Evolutionary conservation across 495 filamentous ascomycete genomes (phyloP).

Genomic region (Penicillium odoratum): DNA sequence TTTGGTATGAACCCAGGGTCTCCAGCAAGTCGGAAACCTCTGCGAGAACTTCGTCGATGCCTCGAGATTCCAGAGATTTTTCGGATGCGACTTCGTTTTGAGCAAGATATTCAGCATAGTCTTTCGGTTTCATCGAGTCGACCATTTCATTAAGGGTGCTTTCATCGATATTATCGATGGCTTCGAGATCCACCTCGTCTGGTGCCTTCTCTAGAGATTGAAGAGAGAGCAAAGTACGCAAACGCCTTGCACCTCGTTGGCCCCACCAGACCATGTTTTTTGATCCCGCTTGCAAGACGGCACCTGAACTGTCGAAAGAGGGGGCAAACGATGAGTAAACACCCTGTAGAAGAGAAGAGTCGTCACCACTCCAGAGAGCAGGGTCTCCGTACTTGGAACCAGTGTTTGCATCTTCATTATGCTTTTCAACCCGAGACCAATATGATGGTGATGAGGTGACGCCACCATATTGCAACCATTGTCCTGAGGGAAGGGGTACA

Average conservation of each 20-base stretch:
- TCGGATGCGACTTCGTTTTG: constrained; percentile 40
- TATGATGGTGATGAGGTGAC: constrained; percentile 43
- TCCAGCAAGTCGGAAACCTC: constrained; percentile 84
- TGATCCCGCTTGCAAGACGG: constrained; percentile 68
- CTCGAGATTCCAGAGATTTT: constrained; percentile 53
- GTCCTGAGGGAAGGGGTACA: constrained; percentile 38
- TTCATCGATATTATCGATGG: constrained; percentile 48
- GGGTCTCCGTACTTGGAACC: constrained; percentile 30
- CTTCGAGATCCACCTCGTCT: constrained; percentile 16
- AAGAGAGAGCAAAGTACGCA: constrained; percentile 51
- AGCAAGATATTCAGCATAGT: constrained; percentile 4
- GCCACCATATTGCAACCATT: constrained; percentile 48
- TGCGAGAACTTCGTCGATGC: constrained; percentile 68
- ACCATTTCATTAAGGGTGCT: constrained; percentile 51
- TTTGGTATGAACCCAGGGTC: constrained; percentile 83
- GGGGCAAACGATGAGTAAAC: constrained; percentile 90
- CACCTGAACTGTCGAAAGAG: constrained; percentile 72
- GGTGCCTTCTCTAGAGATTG: constrained; percentile 37
- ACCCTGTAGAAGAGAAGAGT: constrained; percentile 66
- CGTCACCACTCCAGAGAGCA: constrained; percentile 35
- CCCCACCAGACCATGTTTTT: constrained; percentile 88
- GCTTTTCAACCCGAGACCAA: constrained; percentile 45
- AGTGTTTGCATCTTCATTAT: constrained; percentile 14
- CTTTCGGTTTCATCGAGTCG: constrained; percentile 31
- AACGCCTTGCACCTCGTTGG: constrained; percentile 63